Evolutionary conservation across 2,329 filamentous ascomycete genomes (phyloP), one percentile per base, ranked within the genome.

Genomic region (Orbilia brochopaga): DNA sequence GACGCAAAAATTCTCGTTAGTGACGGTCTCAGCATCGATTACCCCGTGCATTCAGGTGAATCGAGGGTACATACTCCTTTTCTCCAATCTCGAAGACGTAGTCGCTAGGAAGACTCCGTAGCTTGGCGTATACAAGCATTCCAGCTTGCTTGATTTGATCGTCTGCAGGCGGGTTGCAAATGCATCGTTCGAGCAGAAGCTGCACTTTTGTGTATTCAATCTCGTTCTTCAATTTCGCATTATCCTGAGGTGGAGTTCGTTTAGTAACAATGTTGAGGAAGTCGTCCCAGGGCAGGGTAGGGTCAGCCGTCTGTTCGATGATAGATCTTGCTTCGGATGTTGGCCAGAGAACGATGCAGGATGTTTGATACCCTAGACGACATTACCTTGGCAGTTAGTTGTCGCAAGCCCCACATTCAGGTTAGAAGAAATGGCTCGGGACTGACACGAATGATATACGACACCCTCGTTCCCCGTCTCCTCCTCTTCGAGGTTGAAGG

Each of bases 331-430:
- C 60, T 24, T 72, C 67, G 17, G 44, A 50, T 15, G 60, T 72
- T 21, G 67, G 67, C 67, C 67, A 72, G n/a, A 72, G n/a, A 11
- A 65, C 46, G 17, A 72, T 72, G 32, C 60, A 72, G 6, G 60
- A 54, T 13, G 60, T 63, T 27, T 30, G 42, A 37, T 72, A 65
- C 67, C 67, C 67, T 72, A 32, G 32, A 42, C 2, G 21, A 23
- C n/a, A 32, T 1, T 17, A 57, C 10, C 1, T 32, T 17, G 8
- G 10, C 30, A 19, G 4, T 32, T 7, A 15, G 44, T 7, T 2
- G 13, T 24, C 42, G n/a, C n/a, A n/a, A 5, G 8, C 7, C 35
- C 3, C 7, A n/a, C n/a, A n/a, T n/a, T n/a, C n/a, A n/a, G n/a
- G 15, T 13, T 23, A 17, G 21, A 52, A 6, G 13, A 35, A 17